Evolutionary conservation across 129 eudicot species (phyloP), one percentile per base, ranked within the genome.

Genomic region (Lactuca sativa): DNA sequence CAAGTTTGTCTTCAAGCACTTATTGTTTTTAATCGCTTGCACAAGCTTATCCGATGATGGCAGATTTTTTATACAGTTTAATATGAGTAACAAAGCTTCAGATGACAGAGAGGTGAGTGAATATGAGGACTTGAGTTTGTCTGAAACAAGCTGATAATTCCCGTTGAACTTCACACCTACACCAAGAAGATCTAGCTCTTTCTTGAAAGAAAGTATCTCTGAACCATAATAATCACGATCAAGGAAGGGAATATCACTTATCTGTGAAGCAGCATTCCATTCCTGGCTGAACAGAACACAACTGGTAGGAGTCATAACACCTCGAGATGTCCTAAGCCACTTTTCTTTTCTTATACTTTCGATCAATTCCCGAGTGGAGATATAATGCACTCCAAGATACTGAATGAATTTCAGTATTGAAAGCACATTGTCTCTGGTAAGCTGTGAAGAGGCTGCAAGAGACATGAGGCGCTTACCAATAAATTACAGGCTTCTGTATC

Each of bases 381-480:
- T 58, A 30, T 25, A 72, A 15, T 78, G 63, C 2, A 13, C 70
- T 71, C 79, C 73, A 69, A 83, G 48, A 63, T 78, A 78, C 65
- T 6, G 72, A 54, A 86, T 78, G 57, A 86, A 81, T 4, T 70
- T 76, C 38, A 86, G 56, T 32, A 86, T 86, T 1, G 84, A 76
- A 8, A 75, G 5, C 0, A 86, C 88, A 56, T 72, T 71, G 38
- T 9, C 71, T 30, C 69, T 60, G 11, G 84, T 80, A 40, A 86
- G 60, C 18, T 55, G 38, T 4, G 78, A 78, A 1, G 75, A 67
- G 32, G 73, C 66, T 48, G 86, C 89, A 66, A 86, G 63, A 3
- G 79, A 54, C 86, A 81, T 83, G 10, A 86, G 86, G 38, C 75
- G 84, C 3, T 79, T 8, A 14, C 84, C 89, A 3, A 83, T 83